A percentile compares a stretch with the other conserved stretches of the same genome.
These are phyloP conservation scores for Xylaria sp. DNA, from an alignment of 2,329 filamentous ascomycete genomes.

Conservation along the genomic window DNA sequence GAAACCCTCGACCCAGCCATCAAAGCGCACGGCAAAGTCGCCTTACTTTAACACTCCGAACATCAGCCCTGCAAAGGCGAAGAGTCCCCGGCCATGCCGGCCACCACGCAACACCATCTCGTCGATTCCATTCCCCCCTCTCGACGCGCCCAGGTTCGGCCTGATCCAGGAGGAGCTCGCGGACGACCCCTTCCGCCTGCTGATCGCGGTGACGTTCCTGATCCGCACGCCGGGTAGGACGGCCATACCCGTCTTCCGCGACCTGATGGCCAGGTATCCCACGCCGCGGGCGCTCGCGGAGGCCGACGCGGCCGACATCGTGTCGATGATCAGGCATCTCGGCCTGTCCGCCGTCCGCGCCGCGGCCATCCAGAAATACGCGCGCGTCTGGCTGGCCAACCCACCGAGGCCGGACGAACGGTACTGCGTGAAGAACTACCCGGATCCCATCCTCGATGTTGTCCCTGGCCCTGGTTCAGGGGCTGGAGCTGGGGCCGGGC, in stretches of 20 bases:
- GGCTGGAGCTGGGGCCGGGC: constrained; percentile 32
- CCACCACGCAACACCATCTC: constrained; percentile 52
- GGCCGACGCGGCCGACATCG: constrained; percentile 58
- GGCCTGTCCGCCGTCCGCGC: constrained; percentile 73
- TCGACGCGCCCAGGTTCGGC: constrained; percentile 67
- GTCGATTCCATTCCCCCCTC: constrained; percentile 67
- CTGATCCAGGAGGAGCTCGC: constrained; percentile 82
- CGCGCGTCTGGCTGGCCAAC: constrained; percentile 65
- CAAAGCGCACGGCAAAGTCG: constrained; percentile 37
- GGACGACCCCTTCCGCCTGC: constrained; percentile 74
- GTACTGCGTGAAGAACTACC: constrained; percentile 55
- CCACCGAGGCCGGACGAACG: constrained; percentile 64
- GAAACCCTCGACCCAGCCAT: constrained; percentile 14
- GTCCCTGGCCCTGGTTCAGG: constrained; percentile 37
- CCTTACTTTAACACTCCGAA: constrained; percentile 37
- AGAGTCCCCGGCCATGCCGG: constrained; percentile 40
- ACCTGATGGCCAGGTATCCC: constrained; percentile 69
- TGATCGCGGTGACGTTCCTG: constrained; percentile 82
- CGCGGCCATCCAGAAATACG: constrained; percentile 69
- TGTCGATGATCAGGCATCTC: constrained; percentile 67
- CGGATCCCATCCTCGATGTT: constrained; percentile 29
- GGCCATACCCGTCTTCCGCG: constrained; percentile 76
- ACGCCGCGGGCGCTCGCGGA: constrained; percentile 64
- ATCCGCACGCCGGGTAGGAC: constrained; percentile 76
- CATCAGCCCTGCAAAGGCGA: constrained; percentile 22